These are phyloP conservation scores for Allium cepa DNA, from an alignment of 106 monocot genomes.

Conservation along the genomic window DNA sequence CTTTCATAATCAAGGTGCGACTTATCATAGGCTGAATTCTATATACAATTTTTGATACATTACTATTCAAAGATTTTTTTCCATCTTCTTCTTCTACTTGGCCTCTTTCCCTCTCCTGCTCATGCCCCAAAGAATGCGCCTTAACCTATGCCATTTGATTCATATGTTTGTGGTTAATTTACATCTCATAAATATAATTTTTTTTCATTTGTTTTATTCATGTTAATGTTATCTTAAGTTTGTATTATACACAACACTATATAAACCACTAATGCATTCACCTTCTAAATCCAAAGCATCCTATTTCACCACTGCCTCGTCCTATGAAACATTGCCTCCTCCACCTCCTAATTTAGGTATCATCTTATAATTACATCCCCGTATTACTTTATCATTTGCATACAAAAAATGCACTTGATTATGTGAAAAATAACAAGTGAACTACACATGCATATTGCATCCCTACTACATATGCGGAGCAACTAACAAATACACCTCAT, in stretches of 20 bases:
- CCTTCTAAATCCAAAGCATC: slow-evolving; percentile 21
- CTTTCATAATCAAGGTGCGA: slow-evolving; percentile 21
- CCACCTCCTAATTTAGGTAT: slow-evolving; percentile 67
- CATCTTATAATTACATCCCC: slow-evolving; percentile 5
- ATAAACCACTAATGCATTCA: slow-evolving; percentile 26
- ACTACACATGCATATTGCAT: slow-evolving; percentile 50
- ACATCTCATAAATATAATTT: slow-evolving; percentile 3
- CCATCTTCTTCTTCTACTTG: too few species aligned
- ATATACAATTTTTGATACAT: neutral
- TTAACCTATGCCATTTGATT: slow-evolving; percentile 11
- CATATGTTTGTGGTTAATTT: slow-evolving; percentile 17
- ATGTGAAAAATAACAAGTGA: neutral
- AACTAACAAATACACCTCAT: slow-evolving; percentile 57
- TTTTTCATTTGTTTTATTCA: neutral
- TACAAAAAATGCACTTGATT: neutral
- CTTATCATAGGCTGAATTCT: neutral
- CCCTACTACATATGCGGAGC: slow-evolving; percentile 31
- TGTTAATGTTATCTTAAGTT: neutral
- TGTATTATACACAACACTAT: slow-evolving; percentile 21
- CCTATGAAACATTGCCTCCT: slow-evolving; percentile 45
- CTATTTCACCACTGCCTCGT: slow-evolving; percentile 17
- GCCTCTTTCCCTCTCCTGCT: slow-evolving; percentile 18
- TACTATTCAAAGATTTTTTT: neutral
- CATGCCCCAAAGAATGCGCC: slow-evolving; percentile 24
- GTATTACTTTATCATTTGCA: neutral